Evolutionary conservation across 129 eudicot species (phyloP), one percentile per base, ranked within the genome.

Genomic region (Heracleum sosnowskyi): DNA sequence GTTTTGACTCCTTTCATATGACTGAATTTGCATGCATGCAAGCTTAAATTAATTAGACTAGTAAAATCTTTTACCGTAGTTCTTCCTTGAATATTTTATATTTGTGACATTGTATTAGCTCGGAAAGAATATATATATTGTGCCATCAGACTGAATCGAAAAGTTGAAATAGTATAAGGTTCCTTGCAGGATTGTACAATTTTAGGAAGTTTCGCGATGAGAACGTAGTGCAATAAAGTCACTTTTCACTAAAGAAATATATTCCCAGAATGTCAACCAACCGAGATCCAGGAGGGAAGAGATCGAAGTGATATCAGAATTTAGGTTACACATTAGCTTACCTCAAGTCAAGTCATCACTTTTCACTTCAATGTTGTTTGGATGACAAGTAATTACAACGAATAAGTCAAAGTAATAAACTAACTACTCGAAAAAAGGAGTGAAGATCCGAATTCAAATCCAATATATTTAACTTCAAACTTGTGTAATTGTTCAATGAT

Each of bases 1-100:
- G 35, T 41, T 73, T 73, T 73, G 76, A 73, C 76, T 41, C 76
- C 76, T 40, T 72, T 41, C 64, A 37, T 31, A 37, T 0, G 40
- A 37, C 40, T 22, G 18, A 31, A 29, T 68, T 68, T 70, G 49
- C 75, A 36, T 36, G 75, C 75, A 71, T 39, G 45, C 46, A 18
- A 24, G 34, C 20, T 18, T 10, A n/a, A n/a, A n/a, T n/a, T 15
- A 17, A 20, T 71, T 39, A 36, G 49, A 71, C 75, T 39, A 60
- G n/a, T 13, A 70, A 20, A 4, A 70, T 37, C 29, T 24, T 33
- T 34, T 37, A 24, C 75, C n/a, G 7, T 36, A 2, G 26, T 22
- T 34, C 26, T 69, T 35, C 12, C 28, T 69, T 69, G 74, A 18
- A 69, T 36, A 33, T 69, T 16, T 17, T 36, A 36, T 5, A 5